Evolutionary conservation across 208 protist genomes (phyloP), one percentile per base, ranked within the genome.

Genomic region (Trypanosoma platydactyli): DNA sequence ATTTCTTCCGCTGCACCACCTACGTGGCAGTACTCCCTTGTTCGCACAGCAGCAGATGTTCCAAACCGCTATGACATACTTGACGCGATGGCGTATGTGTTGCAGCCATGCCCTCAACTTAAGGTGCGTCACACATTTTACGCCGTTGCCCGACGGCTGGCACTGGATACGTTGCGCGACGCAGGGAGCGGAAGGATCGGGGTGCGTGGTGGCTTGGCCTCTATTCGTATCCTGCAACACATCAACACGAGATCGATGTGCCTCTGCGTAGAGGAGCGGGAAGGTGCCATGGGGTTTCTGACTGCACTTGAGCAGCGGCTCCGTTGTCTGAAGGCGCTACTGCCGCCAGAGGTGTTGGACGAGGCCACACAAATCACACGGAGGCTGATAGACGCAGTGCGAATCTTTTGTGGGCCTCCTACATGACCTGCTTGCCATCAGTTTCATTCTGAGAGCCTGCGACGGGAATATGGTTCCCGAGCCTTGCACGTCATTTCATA

Each of bases 51-150:
- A 15, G 51, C 45, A 33, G 67, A 64, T 51, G 67, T 72, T 24
- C 58, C 67, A 13, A 65, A 57, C 33, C 67, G 67, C 5, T 72
- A 72, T 40, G 67, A 72, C 42, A 66, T 72, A 50, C 2, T 72
- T 48, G 67, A 72, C 27, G 67, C 67, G 3, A 54, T 72, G 24
- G 42, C 67, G n/a, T 57, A 44, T 25, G 57, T 57, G 11, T 18
- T 72, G 40, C 45, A 53, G 41, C 67, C 67, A 5, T 61, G 50
- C 38, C 40, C 29, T 25, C 12, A 51, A 20, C 30, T 72, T 20
- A 42, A 16, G 9, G 58, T 72, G 7, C 58, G 58, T 30, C 58
- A 50, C 25, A 54, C 40, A 6, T 72, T 66, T 46, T 72, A 49
- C 41, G 57, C 67, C 11, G 67, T 72, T 25, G 58, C 67, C 22